Base-by-base conservation (phyloP, 805 yeast species). In the Yarrowia divulgata region DNA sequence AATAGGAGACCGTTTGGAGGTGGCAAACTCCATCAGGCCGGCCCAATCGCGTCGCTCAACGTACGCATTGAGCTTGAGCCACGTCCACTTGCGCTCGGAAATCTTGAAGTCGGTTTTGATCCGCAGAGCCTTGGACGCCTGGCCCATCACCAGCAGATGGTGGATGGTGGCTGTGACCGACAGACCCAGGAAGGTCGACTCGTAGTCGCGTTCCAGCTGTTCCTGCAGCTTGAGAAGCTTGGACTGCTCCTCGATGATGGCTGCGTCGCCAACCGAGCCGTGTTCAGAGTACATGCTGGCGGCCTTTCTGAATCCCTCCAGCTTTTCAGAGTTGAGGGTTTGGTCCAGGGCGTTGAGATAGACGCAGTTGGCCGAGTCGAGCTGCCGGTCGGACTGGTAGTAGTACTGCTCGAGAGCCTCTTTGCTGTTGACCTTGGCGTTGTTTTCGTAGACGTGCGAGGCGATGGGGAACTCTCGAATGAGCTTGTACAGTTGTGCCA, bases 401-500 rank as follows among this genome's bases (percentile, higher is more conserved):
- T 82, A 87, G 72, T 82, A 88, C 71, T 87, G 89, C 70, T 80
- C 80, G 3, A 88, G 76, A 14, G 83, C 74, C 23, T 80, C 81
- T 1, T 72, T 69, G 64, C 84, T 81, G 32, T 70, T 73, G 16
- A 34, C 75, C 46, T 42, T 74, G 72, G 71, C 81, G 74, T 75
- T 79, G 72, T 71, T 77, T 45, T 79, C 79, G 68, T 85, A 84
- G 5, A 83, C 73, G 8, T 79, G 78, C 1, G 81, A 73, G 1
- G 86, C 84, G 68, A 80, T 72, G 50, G 81, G 77, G 72, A 80
- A 78, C 69, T 82, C 80, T 72, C 85, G 87, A 58, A 94, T 75
- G 3, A 90, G 72, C 71, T 88, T 87, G 78, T 89, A 89, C 71
- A 94, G 88, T 63, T 88, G 90, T 0, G 95, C 87, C 1, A 83